These are phyloP conservation scores for Diaporthe amygdali DNA, from an alignment of 2,329 filamentous ascomycete species.

Conservation along the genomic window DNA sequence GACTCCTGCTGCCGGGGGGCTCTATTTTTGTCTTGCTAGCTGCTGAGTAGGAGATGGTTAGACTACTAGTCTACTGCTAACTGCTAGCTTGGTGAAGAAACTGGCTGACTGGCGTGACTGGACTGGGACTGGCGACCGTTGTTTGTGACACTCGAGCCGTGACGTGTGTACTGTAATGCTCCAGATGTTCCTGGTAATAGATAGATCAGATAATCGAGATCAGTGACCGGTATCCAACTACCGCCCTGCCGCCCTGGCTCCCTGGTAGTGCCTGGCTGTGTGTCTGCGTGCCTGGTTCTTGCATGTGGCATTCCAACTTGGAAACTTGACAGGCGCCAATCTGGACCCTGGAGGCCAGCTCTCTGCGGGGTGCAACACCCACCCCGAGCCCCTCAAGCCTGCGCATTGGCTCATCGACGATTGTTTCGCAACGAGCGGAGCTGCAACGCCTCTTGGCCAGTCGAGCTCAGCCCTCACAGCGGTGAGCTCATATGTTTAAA, in stretches of 20 bases:
- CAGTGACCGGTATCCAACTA: background rate
- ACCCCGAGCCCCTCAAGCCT: background rate
- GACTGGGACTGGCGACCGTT: background rate
- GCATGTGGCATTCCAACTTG: background rate
- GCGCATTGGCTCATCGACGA: slow-evolving; percentile 14
- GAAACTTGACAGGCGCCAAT: background rate
- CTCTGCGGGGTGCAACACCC: slow-evolving; percentile 3
- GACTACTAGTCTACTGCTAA: background rate
- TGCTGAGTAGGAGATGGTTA: no score
- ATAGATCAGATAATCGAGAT: no score
- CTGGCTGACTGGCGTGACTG: no score
- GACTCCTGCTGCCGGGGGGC: background rate
- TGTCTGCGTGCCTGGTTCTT: background rate
- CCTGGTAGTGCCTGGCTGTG: no score
- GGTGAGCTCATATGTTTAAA: slow-evolving; percentile 4
- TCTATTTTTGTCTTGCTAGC: background rate
- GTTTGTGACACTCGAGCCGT: background rate
- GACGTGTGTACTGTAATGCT: background rate
- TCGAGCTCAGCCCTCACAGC: slow-evolving; percentile 19
- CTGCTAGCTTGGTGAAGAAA: background rate
- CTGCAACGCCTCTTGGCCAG: slow-evolving; percentile 16
- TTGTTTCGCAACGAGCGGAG: slow-evolving; percentile 18
- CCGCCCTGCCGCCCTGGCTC: no score
- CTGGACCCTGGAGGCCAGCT: background rate
- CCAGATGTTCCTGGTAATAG: background rate